phyloP scores from a whole-genome alignment of 2,329 filamentous ascomycete genomes.

The Hypoxylon sp. region DNA sequence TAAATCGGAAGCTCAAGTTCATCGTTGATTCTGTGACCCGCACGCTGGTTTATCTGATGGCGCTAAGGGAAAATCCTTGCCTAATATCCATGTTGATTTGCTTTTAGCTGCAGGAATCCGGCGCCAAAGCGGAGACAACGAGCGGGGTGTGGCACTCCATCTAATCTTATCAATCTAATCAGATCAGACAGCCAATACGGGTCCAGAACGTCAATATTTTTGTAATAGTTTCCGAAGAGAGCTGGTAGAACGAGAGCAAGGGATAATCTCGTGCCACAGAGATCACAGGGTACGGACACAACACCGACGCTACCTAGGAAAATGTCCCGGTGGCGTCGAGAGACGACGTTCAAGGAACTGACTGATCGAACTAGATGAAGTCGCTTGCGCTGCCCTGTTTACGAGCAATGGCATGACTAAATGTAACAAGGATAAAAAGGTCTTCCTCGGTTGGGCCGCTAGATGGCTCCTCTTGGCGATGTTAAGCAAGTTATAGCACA shows the following conservation, averaged over 20 bases:
- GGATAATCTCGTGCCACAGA: slow-evolving; percentile 12
- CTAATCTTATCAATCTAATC: slow-evolving; percentile 50
- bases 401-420: slow-evolving; percentile 6
- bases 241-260: neutral
- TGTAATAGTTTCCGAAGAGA: slow-evolving; percentile 23
- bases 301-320: neutral
- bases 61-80: slow-evolving; percentile 34
- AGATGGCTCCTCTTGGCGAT: slow-evolving; percentile 1
- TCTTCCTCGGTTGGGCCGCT: slow-evolving; percentile 1
- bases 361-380: neutral
- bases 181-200: slow-evolving; percentile 40
- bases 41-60: slow-evolving; percentile 45
- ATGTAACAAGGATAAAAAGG: slow-evolving; percentile 9
- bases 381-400: slow-evolving; percentile 15
- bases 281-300: neutral
- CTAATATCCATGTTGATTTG: slow-evolving; percentile 19
- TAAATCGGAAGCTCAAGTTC: slow-evolving; percentile 7
- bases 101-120: slow-evolving; percentile 18
- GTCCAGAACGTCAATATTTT: slow-evolving; percentile 29
- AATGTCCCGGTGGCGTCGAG: slow-evolving; percentile 8
- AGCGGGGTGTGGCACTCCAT: slow-evolving; percentile 34
- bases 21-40: slow-evolving; percentile 15
- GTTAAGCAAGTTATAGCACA: slow-evolving; percentile 19
- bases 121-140: slow-evolving; percentile 31
- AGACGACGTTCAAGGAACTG: slow-evolving; percentile 6